Evolutionary conservation across 2,329 filamentous ascomycete genomes (phyloP), one percentile per base, ranked within the genome.

Genomic region (Venturia pyrina): DNA sequence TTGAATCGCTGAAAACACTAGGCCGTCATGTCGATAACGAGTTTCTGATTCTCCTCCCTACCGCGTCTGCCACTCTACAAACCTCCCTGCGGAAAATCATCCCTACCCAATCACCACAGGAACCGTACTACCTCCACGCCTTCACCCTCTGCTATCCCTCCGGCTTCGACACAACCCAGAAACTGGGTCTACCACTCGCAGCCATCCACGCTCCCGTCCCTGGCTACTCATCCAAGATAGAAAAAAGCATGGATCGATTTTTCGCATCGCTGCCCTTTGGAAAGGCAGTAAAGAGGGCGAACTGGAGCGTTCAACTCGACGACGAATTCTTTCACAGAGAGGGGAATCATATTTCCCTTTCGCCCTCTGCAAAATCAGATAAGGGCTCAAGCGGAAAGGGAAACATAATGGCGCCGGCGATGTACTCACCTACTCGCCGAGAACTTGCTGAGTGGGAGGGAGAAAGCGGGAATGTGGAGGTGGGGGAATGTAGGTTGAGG

Each of bases 241-340:
- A 83, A 69, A 80, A 76, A 62, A 81, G 78, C 63, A 88, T 88
- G 85, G 85, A 88, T 70, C 76, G 83, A 0, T 87, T 84, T 74
- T 87, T 88, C 71, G 78, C 81, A 1, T 72, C 73, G 15, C 62
- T 88, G 0, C 80, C 82, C 13, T 76, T 79, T 0, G 85, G 85
- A 0, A 81, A 78, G 68, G 77, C 82, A 15, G 83, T 88, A 1
- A 80, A 80, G 71, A 75, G 86, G 6, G 75, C 76, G 1, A 89
- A 88, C 71, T 84, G 81, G 81, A 75, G 73, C 6, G 73, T 83
- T 4, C 78, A 76, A 2, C 81, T 78, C 0, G 73, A 75, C 32
- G 70, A 72, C 0, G 68, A 71, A 1, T 71, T 82, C 21, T 83
- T 78, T 66, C 72, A 70, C 3, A 70, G 79, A 0, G 71, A 70